phyloP scores from a whole-genome alignment of 2,329 filamentous ascomycete species.

The Fusarium agapanthi region DNA sequence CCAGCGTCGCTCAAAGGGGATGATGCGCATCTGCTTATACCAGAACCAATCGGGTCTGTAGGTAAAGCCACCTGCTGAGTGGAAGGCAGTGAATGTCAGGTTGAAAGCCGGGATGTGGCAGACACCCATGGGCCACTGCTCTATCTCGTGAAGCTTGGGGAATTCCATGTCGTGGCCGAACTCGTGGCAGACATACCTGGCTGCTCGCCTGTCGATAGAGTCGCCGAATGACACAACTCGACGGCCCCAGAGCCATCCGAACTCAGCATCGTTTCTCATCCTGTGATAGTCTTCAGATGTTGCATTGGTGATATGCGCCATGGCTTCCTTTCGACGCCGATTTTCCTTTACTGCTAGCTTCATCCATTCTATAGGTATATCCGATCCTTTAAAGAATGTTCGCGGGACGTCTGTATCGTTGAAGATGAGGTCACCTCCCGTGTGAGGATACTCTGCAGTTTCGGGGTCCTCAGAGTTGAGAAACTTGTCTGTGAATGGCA shows the following conservation, averaged over 20 bases:
- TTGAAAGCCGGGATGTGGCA: not conserved
- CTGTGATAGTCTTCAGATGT: not conserved
- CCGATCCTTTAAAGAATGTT: not conserved
- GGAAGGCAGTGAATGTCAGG: not conserved
- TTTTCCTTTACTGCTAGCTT: not conserved
- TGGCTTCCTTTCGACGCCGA: not conserved
- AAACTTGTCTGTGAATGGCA: not conserved
- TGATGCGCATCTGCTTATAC: not conserved
- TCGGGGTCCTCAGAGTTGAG: not conserved
- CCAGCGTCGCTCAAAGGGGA: slow-evolving; percentile 4
- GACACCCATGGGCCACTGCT: not conserved
- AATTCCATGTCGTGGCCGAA: slow-evolving; percentile 1
- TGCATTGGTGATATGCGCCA: not conserved
- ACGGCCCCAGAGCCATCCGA: slow-evolving; percentile 1
- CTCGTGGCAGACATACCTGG: not conserved
- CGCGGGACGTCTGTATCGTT: not conserved
- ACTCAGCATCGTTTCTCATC: not conserved
- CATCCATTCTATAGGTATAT: not conserved
- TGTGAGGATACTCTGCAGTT: not conserved
- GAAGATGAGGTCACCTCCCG: not conserved
- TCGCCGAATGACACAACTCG: not conserved
- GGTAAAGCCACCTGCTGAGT: not conserved
- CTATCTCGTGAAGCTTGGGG: not conserved
- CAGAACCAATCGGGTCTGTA: slow-evolving; percentile 1
- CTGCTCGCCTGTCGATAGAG: slow-evolving; percentile 1